Evolutionary conservation across 176 grass and related monocot genomes (phyloP).

Genomic region (Carex littledalei): DNA sequence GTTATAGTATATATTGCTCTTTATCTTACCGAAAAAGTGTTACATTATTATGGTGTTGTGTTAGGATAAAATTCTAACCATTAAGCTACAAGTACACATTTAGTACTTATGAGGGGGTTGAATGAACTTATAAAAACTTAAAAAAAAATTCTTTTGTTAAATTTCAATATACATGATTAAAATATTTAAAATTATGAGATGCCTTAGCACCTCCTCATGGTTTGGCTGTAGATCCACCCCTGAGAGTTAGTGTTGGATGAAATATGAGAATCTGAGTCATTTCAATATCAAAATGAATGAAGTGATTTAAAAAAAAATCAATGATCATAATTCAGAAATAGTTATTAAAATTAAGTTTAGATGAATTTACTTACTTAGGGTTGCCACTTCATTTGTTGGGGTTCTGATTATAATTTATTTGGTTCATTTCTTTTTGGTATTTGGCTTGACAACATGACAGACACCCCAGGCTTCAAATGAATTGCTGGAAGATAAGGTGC

Average conservation of each 20-base stretch:
- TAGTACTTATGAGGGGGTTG: too few species aligned
- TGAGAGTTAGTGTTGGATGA: neutral
- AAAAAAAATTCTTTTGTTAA: too few species aligned
- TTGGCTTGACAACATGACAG: neutral
- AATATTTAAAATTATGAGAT: too few species aligned
- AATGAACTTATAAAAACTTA: too few species aligned
- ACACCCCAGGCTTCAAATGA: slow-evolving; percentile 11
- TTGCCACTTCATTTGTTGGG: neutral
- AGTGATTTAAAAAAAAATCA: neutral
- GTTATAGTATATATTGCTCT: slow-evolving; percentile 9
- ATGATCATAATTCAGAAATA: neutral
- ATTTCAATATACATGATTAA: too few species aligned
- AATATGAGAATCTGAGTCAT: neutral
- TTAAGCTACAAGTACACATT: too few species aligned
- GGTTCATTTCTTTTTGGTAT: neutral
- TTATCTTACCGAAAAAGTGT: neutral
- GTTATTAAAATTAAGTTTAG: neutral
- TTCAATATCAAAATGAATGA: neutral
- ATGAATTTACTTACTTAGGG: neutral
- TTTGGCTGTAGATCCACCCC: too few species aligned
- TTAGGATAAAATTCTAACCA: too few species aligned
- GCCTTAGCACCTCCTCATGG: too few species aligned
- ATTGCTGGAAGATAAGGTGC: slow-evolving; percentile 28
- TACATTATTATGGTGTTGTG: neutral
- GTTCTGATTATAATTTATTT: neutral